Percentiles rank a stretch among this genome's conserved stretches.
phyloP scores from a whole-genome alignment of 345 rosid species.

The Eucalyptus victrix region DNA sequence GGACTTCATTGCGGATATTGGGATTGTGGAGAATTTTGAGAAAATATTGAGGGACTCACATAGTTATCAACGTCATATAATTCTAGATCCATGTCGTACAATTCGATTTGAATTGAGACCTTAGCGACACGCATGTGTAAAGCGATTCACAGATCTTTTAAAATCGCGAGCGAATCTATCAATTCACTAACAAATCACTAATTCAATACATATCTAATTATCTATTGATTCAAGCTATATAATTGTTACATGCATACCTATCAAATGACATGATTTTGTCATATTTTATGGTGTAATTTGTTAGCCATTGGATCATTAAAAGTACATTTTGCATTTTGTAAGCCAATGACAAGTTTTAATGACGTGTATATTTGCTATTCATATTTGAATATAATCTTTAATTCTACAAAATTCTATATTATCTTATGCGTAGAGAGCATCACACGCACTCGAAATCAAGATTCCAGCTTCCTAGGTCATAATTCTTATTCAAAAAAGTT shows the following conservation, averaged over 20 bases:
- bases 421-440: not conserved
- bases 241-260: not conserved
- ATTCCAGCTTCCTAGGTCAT: not conserved
- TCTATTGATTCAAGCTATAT: not conserved
- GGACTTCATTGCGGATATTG: not conserved
- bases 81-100: not conserved
- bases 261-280: not conserved
- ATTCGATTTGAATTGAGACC: not conserved
- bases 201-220: not conserved
- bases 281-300: not conserved
- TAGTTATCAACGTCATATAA: not conserved
- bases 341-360: not conserved
- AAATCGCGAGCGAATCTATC: not conserved
- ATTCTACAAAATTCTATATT: not conserved
- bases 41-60: not conserved
- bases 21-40: not conserved
- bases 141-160: accelerated
- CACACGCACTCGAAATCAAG: not conserved
- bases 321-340: not conserved
- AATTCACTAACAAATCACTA: not conserved
- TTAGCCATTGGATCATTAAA: not conserved
- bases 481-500: not conserved
- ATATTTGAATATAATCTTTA: not conserved
- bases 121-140: not conserved
- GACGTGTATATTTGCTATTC: not conserved